Base-by-base conservation (phyloP, 148 eudicot species). In the Gaultheria prostrata region DNA sequence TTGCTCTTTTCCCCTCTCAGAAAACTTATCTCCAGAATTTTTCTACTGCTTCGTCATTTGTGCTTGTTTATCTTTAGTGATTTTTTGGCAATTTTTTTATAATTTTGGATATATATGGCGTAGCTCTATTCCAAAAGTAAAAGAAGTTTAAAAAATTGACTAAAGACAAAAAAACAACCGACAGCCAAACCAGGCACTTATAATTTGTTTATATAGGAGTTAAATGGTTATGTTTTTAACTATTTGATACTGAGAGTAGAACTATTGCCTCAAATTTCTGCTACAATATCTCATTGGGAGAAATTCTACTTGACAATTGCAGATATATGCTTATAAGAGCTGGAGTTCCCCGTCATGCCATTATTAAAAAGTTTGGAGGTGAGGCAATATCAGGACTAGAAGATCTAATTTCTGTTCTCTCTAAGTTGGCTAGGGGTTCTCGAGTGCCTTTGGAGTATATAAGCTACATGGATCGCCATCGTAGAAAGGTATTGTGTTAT, bases 281-380 rank as follows among this genome's bases (percentile, higher is more conserved):
- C 77, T 26, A 51, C 20, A 82, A 53, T 65, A 6, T 82, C 56
- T 77, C 17, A 74, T 24, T 2, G 24, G 61, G 46, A 57, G 57
- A 15, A 82, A 17, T 79, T 69, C 21, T 77, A n/a, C 76, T 54
- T 86, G 17, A 20, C 67, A 61, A 81, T 84, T 50, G 59, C 88
- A 97, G 99, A 54, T 97, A 97, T 87, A 97, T 97, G 98, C 90
- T 94, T 28, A 87, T 86, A 79, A 90, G 95, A 93, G 99, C 99
- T 83, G 98, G 95, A 82, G 98, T 97, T 82, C 98, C 98, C 67
- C 97, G 98, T 84, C 99, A 97, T 86, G 92, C 99, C 81, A 94
- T 97, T 79, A 93, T 97, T 45, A 97, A 92, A 86, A 97, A 93
- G 90, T 90, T 97, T 86, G 93, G 94, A 57, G 94, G 97, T 80